Evolutionary conservation across 129 eudicot species (phyloP).

Genomic region (Arctium minus): DNA sequence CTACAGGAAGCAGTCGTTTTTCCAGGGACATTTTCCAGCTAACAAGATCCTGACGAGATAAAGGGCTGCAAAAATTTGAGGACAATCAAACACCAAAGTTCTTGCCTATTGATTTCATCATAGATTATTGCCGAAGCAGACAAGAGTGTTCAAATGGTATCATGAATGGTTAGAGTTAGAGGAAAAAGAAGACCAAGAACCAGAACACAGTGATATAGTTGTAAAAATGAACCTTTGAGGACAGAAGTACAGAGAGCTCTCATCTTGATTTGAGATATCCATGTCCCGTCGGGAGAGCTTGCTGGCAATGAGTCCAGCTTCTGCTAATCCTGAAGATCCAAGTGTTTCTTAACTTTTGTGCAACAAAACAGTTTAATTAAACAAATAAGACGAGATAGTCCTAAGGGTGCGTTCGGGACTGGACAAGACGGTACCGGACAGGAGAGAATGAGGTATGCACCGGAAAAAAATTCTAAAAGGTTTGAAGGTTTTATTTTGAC

Average conservation of each 20-base stretch:
- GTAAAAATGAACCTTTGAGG: conserved; percentile 67
- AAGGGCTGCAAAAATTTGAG: conserved; percentile 47
- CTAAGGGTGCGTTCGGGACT: too few relatives aligned
- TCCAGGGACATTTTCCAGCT: conserved; percentile 95
- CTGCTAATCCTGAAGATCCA: conserved; percentile 79
- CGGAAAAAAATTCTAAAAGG: too few relatives aligned
- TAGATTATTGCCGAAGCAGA: neutral
- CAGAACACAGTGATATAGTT: neutral
- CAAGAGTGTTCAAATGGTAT: neutral
- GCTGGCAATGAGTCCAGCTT: conserved; percentile 97
- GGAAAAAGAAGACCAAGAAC: neutral
- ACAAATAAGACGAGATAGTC: neutral
- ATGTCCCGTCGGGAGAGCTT: conserved; percentile 83
- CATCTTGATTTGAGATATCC: conserved; percentile 63
- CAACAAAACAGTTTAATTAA: neutral
- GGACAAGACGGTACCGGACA: too few relatives aligned
- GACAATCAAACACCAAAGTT: neutral
- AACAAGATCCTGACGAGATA: conserved; percentile 98
- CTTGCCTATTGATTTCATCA: neutral
- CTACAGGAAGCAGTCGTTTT: conserved; percentile 78
- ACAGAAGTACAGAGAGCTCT: conserved; percentile 52
- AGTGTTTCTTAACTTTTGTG: conserved; percentile 15
- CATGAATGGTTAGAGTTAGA: neutral
- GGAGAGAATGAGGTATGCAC: too few relatives aligned
- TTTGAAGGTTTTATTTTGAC: too few relatives aligned